Evolutionary conservation across 768 basidiomycete species (phyloP).

Genomic region (Imleria badia): DNA sequence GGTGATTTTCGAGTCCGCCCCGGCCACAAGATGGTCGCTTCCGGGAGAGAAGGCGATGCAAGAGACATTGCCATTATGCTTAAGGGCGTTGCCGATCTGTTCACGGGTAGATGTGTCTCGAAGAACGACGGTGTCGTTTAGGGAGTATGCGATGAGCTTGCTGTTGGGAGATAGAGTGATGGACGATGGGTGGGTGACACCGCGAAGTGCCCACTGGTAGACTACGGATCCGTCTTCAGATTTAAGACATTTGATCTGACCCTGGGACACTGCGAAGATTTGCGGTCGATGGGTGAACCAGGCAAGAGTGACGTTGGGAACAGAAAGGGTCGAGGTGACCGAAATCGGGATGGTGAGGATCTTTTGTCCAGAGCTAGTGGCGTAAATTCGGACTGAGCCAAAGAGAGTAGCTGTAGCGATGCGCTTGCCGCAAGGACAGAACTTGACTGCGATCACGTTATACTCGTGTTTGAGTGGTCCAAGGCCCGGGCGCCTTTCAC

Average conservation of each 20-base stretch:
- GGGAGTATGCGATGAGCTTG: slow-evolving; percentile 17
- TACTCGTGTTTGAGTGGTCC: slow-evolving; percentile 16
- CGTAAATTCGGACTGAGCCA: slow-evolving; percentile 18
- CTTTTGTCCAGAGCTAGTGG: slow-evolving; percentile 7
- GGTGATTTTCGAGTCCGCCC: slow-evolving; percentile 8
- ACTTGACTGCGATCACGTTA: slow-evolving; percentile 18
- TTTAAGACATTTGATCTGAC: slow-evolving; percentile 18
- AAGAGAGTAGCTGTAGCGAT: slow-evolving; percentile 20
- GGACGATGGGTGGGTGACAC: slow-evolving; percentile 8
- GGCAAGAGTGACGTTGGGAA: slow-evolving; percentile 3
- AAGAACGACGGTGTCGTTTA: slow-evolving; percentile 6
- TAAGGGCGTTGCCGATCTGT: slow-evolving; percentile 9
- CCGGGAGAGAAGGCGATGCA: slow-evolving; percentile 13
- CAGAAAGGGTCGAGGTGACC: slow-evolving; percentile 3
- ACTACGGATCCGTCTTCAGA: slow-evolving; percentile 12
- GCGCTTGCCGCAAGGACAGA: slow-evolving; percentile 19
- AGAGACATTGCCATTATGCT: slow-evolving; percentile 7
- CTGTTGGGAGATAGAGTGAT: slow-evolving; percentile 10
- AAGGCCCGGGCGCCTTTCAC: neutral
- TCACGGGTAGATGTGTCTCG: slow-evolving; percentile 9
- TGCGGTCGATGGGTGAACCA: slow-evolving; percentile 12
- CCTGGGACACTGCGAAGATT: slow-evolving; percentile 16
- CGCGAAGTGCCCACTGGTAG: slow-evolving; percentile 15
- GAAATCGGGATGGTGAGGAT: slow-evolving; percentile 16
- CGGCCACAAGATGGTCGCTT: slow-evolving; percentile 4